Percentiles rank a stretch among this genome's conserved stretches.
Evolutionary conservation across 129 eudicot species (phyloP).

Genomic region (Flaveria linearis): DNA sequence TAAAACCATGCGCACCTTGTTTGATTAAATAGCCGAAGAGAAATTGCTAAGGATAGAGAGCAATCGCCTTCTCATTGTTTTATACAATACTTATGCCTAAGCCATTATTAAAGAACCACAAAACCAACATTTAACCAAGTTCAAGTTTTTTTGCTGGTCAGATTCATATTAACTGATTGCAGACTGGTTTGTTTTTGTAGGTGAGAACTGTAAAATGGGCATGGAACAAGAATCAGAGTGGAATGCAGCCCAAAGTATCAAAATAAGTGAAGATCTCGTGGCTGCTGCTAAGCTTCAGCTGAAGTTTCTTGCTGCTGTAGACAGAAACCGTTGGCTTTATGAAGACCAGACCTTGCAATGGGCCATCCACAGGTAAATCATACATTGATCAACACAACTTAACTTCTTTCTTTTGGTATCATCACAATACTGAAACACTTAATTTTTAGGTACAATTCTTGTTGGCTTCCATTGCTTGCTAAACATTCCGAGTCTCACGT

Average conservation of each 20-base stretch:
- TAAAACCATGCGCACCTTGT: no score
- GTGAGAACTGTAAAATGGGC: slow-evolving; percentile 41
- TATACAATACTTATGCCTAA: neutral
- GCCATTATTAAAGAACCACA: neutral
- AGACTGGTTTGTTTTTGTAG: slow-evolving; percentile 1
- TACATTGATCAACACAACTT: neutral
- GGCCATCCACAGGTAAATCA: slow-evolving; percentile 68
- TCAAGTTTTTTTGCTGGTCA: slow-evolving; percentile 1
- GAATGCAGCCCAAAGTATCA: slow-evolving; percentile 69
- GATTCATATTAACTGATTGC: neutral
- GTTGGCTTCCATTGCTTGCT: slow-evolving; percentile 95
- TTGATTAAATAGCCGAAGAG: no score
- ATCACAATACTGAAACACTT: neutral
- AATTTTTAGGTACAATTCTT: slow-evolving; percentile 71
- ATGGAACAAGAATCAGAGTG: slow-evolving; percentile 73
- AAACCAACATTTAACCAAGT: neutral
- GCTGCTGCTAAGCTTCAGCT: slow-evolving; percentile 78
- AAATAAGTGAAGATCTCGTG: slow-evolving; percentile 64
- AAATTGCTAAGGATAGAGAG: no score
- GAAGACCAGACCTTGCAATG: slow-evolving; percentile 52
- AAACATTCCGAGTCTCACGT: slow-evolving; percentile 51
- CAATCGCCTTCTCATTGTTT: neutral
- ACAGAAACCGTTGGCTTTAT: slow-evolving; percentile 78
- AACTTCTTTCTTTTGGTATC: neutral
- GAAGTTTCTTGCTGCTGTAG: slow-evolving; percentile 73